phyloP scores from a whole-genome alignment of 805 yeast species.

The Spathaspora girioi region DNA sequence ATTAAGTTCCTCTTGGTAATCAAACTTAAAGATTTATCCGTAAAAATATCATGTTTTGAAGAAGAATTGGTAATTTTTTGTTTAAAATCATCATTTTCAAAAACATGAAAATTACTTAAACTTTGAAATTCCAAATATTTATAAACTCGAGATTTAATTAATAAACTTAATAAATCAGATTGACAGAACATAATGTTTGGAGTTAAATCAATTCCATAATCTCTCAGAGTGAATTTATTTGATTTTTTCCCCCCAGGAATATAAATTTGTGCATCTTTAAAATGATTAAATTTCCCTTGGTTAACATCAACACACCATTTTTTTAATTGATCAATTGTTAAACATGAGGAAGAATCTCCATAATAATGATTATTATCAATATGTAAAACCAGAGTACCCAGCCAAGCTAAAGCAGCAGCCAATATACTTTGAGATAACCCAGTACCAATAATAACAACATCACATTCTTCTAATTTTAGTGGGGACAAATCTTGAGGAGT shows the following conservation, averaged over 20 bases:
- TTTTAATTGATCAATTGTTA: constrained; percentile 81
- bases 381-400: constrained; percentile 92
- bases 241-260: constrained; percentile 58
- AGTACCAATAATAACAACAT: constrained; percentile 89
- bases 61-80: constrained; percentile 61
- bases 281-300: constrained; percentile 38
- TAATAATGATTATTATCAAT: constrained; percentile 81
- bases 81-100: constrained; percentile 85
- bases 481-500: constrained; percentile 58
- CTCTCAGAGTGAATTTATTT: constrained; percentile 54
- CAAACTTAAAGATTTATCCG: constrained; percentile 75
- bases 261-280: constrained; percentile 72
- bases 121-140: constrained; percentile 91
- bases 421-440: constrained; percentile 84
- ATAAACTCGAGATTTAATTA: constrained; percentile 82
- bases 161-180: constrained; percentile 76
- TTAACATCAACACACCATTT: constrained; percentile 79
- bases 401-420: constrained; percentile 97
- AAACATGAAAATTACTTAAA: constrained; percentile 86
- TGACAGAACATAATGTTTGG: constrained; percentile 88
- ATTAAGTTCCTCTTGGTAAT: constrained; percentile 78
- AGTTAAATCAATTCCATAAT: constrained; percentile 82
- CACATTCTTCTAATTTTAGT: constrained; percentile 65
- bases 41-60: constrained; percentile 89
- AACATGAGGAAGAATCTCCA: constrained; percentile 84